phyloP scores from a whole-genome alignment of 2,329 filamentous ascomycete species.

The Pyricularia sp. region DNA sequence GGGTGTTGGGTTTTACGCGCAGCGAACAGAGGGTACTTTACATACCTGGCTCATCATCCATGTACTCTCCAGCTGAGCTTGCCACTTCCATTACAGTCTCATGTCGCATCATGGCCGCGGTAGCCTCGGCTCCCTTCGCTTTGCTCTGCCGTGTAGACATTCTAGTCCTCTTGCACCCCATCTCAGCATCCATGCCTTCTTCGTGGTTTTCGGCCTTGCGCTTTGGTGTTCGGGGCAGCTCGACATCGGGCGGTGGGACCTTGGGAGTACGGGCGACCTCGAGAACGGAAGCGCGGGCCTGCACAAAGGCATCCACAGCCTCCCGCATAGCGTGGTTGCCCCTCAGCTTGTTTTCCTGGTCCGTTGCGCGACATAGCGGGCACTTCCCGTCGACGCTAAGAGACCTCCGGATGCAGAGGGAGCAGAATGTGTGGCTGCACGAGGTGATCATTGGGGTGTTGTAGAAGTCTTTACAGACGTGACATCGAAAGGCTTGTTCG shows the following conservation, averaged over 20 bases:
- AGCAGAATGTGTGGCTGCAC: conserved; percentile 95
- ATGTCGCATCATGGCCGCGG: conserved; percentile 23
- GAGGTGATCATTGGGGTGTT: conserved; percentile 89
- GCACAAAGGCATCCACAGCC: conserved; percentile 68
- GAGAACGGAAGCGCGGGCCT: conserved; percentile 52
- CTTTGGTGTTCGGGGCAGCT: conserved; percentile 32
- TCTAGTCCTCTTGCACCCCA: conserved; percentile 37
- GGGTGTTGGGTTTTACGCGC: conserved; percentile 4
- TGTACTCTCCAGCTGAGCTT: conserved; percentile 21
- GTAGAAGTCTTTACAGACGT: conserved; percentile 98
- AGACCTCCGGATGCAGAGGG: conserved; percentile 82
- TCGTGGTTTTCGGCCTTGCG: conserved; percentile 33
- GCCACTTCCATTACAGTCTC: conserved; percentile 19
- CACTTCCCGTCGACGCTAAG: conserved; percentile 79
- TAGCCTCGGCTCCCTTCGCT: conserved; percentile 26
- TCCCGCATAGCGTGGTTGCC: conserved; percentile 82
- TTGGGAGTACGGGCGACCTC: conserved; percentile 48
- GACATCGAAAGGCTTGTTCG: conserved; percentile 81
- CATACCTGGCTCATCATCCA: conserved; percentile 21
- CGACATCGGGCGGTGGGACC: conserved; percentile 1
- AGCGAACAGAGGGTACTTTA: neutral
- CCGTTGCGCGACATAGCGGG: conserved; percentile 67
- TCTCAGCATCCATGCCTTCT: conserved; percentile 16
- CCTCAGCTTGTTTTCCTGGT: conserved; percentile 77
- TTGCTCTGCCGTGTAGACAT: conserved; percentile 41